Evolutionary conservation across 208 protist species (phyloP).

Genomic region (Vickermania spadyakhi): DNA sequence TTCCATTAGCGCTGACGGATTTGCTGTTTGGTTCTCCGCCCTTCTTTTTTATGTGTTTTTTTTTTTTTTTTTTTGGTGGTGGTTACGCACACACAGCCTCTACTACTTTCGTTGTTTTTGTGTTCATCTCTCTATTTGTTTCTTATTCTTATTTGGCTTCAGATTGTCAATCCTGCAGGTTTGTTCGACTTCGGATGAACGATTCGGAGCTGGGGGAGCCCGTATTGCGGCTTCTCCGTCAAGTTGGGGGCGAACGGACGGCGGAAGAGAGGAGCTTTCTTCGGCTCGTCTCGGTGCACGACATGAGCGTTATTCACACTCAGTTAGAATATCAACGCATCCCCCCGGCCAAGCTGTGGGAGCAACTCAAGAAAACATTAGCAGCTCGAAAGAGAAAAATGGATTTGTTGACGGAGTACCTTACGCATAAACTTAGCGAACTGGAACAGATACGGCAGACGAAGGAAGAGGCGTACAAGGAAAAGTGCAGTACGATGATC

Average conservation of each 20-base stretch:
- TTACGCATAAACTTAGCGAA: slow-evolving; percentile 22
- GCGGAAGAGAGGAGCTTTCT: slow-evolving; percentile 79
- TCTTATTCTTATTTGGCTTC: too few relatives aligned
- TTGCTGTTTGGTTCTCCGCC: too few relatives aligned
- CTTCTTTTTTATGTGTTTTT: too few relatives aligned
- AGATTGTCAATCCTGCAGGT: too few relatives aligned
- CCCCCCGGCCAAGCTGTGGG: slow-evolving; percentile 62
- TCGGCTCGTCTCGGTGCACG: slow-evolving; percentile 69
- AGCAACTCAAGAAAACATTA: slow-evolving; percentile 42
- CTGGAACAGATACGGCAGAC: slow-evolving; percentile 24
- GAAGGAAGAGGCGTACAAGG: slow-evolving; percentile 12
- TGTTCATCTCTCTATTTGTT: too few relatives aligned
- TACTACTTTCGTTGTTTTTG: too few relatives aligned
- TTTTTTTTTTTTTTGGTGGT: too few relatives aligned
- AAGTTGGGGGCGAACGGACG: slow-evolving; percentile 43
- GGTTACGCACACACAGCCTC: too few relatives aligned
- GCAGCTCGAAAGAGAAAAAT: slow-evolving; percentile 36
- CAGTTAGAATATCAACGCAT: slow-evolving; percentile 54
- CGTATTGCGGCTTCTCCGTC: slow-evolving; percentile 63
- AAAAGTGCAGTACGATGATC: neutral
- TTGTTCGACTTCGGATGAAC: too few relatives aligned
- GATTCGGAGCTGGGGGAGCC: slow-evolving; percentile 83
- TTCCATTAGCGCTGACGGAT: too few relatives aligned
- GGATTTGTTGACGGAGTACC: slow-evolving; percentile 23
- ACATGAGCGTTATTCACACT: slow-evolving; percentile 82